phyloP scores from a whole-genome alignment of 345 rosid genomes.

The Salix brachista region DNA sequence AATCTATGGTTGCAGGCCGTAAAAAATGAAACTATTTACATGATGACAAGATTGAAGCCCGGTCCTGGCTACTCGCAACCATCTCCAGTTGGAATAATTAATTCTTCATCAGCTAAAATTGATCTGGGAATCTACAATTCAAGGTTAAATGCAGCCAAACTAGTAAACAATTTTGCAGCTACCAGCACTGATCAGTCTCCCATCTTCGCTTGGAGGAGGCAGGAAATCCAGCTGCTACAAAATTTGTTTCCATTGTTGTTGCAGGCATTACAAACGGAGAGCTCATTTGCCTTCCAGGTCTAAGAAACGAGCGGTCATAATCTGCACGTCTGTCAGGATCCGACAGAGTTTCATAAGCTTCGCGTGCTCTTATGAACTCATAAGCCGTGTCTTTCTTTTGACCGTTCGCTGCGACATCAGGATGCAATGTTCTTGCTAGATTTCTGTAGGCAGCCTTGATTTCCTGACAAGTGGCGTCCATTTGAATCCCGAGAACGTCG shows the following conservation, averaged over 20 bases:
- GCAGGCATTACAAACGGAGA: constrained; percentile 21
- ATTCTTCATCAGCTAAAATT: background rate
- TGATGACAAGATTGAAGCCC: background rate
- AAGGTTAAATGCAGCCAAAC: background rate
- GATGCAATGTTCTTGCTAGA: constrained; percentile 58
- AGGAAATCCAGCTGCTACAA: constrained; percentile 21
- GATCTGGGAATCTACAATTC: background rate
- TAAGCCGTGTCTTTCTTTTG: constrained; percentile 15
- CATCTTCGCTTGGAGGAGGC: constrained; percentile 38
- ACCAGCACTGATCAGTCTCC: constrained; percentile 79
- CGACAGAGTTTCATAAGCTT: constrained; percentile 61
- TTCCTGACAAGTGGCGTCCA: constrained; percentile 50
- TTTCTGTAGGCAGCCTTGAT: constrained; percentile 63
- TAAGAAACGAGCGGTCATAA: constrained; percentile 43
- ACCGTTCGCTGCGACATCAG: constrained; percentile 43
- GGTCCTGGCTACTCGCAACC: background rate
- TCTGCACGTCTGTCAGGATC: constrained; percentile 57
- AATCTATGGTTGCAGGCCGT: too few species aligned
- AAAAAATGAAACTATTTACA: background rate
- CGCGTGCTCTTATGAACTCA: constrained; percentile 55
- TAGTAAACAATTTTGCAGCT: background rate
- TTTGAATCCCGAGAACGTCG: constrained; percentile 52
- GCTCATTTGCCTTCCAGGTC: constrained; percentile 14
- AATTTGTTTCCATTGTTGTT: background rate
- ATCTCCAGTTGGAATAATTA: background rate